Conservation (phyloP, 2,329 filamentous ascomycete genomes). For the Sporothrix brunneoviolacea region DNA sequence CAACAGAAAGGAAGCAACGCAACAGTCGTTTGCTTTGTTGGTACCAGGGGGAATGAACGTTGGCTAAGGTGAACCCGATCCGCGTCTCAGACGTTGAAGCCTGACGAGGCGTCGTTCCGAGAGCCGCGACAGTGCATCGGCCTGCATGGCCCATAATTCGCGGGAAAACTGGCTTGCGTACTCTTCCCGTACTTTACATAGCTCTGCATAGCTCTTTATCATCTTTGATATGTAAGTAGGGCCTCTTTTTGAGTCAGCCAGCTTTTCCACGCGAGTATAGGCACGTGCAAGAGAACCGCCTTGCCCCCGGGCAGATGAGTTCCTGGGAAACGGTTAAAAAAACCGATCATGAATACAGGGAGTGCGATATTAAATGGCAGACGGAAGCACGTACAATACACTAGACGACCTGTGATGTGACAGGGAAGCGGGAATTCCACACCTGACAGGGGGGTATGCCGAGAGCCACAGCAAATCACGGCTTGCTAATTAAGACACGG, state of each 20-base stretch:
- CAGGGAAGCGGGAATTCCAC: constrained; percentile 1
- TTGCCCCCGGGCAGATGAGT: too few species aligned
- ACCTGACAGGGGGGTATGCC: neutral
- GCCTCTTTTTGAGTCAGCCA: constrained; percentile 5
- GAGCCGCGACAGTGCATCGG: neutral
- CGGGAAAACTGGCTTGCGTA: neutral
- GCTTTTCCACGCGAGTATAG: neutral
- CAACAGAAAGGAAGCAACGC: too few species aligned
- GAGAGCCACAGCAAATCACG: neutral
- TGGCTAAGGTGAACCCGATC: too few species aligned
- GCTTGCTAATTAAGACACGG: neutral
- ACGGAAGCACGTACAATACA: too few species aligned
- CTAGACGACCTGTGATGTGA: constrained; percentile 1
- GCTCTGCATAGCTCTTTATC: neutral
- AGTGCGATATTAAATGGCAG: too few species aligned
- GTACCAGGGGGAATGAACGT: neutral
- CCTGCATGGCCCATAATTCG: neutral
- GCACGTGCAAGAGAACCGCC: too few species aligned
- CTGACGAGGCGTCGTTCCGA: too few species aligned
- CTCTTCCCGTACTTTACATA: neutral
- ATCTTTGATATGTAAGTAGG: constrained; percentile 5
- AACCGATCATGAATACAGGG: too few species aligned
- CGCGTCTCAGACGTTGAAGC: too few species aligned
- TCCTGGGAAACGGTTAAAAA: too few species aligned
- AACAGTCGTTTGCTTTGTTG: too few species aligned